These are phyloP conservation scores for Talaromyces pinophilus DNA, from an alignment of 2,329 filamentous ascomycete genomes.

Conservation along the genomic window DNA sequence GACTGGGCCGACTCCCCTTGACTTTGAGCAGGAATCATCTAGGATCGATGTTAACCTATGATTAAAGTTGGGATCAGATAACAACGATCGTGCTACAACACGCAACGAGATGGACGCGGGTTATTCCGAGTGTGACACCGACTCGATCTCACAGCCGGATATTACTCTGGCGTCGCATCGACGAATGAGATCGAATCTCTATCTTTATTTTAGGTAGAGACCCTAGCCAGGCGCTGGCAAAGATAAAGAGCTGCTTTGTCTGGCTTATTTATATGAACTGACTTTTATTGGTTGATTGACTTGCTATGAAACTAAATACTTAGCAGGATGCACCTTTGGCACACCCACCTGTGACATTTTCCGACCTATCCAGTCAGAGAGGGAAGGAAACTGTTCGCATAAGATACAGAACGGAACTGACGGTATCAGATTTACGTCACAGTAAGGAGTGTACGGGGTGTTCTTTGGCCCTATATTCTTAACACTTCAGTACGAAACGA, in stretches of 20 bases:
- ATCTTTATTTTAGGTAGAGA: not conserved
- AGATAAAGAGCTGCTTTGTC: not conserved
- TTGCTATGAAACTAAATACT: not conserved
- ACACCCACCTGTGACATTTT: not conserved
- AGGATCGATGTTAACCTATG: not conserved
- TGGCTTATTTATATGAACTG: not conserved
- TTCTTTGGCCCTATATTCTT: not conserved
- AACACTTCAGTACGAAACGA: not conserved
- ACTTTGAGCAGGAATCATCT: not conserved
- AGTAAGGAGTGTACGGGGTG: not conserved
- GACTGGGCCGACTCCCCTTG: not conserved
- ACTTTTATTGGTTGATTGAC: not conserved
- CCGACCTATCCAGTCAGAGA: not conserved
- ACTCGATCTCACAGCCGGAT: constrained; percentile 2
- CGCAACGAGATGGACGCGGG: not conserved
- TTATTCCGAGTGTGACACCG: not conserved
- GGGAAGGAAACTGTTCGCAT: too few species aligned
- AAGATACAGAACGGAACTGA: not conserved
- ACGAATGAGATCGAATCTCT: not conserved
- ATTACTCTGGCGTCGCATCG: not conserved
- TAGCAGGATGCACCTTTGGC: not conserved
- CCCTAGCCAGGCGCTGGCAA: not conserved
- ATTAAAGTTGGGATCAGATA: not conserved
- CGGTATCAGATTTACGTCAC: not conserved
- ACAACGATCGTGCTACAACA: not conserved